These are phyloP conservation scores for Diaporthe velutina DNA, from an alignment of 2,329 filamentous ascomycete genomes.

Conservation along the genomic window DNA sequence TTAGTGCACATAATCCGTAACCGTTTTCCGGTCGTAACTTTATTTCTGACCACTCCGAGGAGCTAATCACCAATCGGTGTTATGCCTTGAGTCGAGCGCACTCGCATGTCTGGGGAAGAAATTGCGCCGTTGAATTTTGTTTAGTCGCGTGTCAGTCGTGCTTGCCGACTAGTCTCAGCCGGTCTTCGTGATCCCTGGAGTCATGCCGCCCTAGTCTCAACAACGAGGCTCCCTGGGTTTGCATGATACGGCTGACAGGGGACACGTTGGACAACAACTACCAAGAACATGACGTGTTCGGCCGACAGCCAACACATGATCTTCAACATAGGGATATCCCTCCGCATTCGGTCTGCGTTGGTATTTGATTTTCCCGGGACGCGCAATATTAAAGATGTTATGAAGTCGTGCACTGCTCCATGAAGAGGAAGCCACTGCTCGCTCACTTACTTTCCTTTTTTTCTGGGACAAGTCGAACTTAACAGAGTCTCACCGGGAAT, in stretches of 20 bases:
- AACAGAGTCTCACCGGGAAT: too few species aligned
- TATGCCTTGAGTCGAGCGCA: neutral
- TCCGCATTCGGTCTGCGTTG: neutral
- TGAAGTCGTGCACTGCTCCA: neutral
- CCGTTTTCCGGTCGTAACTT: constrained; percentile 17
- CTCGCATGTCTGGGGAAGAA: constrained; percentile 8
- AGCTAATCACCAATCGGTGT: neutral
- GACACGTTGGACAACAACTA: neutral
- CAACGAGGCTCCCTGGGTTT: constrained; percentile 34
- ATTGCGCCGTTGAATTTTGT: constrained; percentile 27
- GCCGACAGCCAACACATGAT: constrained; percentile 30
- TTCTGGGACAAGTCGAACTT: neutral
- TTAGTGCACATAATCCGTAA: neutral
- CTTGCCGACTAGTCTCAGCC: constrained; percentile 2
- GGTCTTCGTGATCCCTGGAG: constrained; percentile 25
- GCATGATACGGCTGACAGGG: constrained; percentile 22
- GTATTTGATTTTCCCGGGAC: neutral
- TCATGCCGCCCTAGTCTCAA: constrained; percentile 21
- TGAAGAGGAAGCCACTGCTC: neutral
- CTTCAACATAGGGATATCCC: constrained; percentile 4
- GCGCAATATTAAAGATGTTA: constrained; percentile 6
- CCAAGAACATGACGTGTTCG: constrained; percentile 29
- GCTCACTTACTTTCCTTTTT: neutral
- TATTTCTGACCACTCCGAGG: constrained; percentile 15
- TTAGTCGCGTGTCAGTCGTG: constrained; percentile 23